phyloP scores from a whole-genome alignment of 164 flowering plant genomes.

The Saururus chinensis region DNA sequence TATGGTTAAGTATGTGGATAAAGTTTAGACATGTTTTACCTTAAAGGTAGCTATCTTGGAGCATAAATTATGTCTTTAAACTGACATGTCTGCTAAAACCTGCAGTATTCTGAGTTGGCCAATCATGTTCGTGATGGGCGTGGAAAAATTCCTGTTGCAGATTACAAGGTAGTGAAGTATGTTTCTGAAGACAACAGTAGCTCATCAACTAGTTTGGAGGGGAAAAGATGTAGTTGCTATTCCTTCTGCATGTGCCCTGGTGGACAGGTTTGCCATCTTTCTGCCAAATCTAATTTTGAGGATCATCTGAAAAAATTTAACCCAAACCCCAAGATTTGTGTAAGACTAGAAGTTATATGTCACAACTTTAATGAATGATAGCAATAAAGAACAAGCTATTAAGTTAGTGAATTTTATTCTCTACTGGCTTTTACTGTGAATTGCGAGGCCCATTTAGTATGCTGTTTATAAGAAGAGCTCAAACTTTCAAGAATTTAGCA shows the following conservation, averaged over 20 bases:
- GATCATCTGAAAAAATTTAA: background rate
- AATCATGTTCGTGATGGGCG: conserved; percentile 67
- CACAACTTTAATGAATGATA: too few species aligned
- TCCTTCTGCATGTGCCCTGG: conserved; percentile 99
- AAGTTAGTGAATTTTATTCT: too few species aligned
- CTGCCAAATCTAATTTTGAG: too few species aligned
- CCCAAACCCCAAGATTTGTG: too few species aligned
- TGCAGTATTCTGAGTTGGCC: conserved; percentile 73
- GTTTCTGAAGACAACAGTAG: conserved; percentile 25
- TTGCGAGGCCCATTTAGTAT: too few species aligned
- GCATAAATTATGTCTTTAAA: background rate
- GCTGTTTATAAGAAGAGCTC: background rate
- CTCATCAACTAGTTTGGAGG: conserved; percentile 14
- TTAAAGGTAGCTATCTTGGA: too few species aligned
- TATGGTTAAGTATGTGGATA: too few species aligned
- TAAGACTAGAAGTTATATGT: too few species aligned
- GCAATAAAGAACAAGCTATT: too few species aligned
- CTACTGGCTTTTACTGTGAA: too few species aligned
- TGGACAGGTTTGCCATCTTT: conserved; percentile 66
- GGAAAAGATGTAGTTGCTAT: conserved; percentile 60
- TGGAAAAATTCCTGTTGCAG: conserved; percentile 97
- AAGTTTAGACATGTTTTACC: too few species aligned
- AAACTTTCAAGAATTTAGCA: too few species aligned
- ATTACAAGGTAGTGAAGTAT: conserved; percentile 79
- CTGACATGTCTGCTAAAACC: conserved; percentile 1